Conservation (phyloP, 345 rosid genomes). For the Clausena lansium region DNA sequence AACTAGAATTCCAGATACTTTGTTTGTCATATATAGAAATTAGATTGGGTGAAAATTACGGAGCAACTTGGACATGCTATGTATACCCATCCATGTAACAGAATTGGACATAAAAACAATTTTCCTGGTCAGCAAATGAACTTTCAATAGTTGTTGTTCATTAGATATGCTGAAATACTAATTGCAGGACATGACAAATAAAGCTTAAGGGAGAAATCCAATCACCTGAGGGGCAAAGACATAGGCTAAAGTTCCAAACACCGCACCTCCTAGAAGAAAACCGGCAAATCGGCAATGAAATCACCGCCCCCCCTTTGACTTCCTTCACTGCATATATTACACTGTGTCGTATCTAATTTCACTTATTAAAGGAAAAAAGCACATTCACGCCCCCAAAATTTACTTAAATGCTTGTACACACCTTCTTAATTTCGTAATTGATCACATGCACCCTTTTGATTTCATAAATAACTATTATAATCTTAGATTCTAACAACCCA, state of each 20-base stretch:
- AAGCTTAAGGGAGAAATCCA: constrained; percentile 6
- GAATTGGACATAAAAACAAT: not conserved
- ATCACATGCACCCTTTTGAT: no score
- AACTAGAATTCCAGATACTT: not conserved
- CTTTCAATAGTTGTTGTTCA: not conserved
- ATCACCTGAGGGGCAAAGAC: constrained; percentile 86
- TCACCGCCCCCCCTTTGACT: constrained; percentile 57
- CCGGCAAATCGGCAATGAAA: constrained; percentile 87
- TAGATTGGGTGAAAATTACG: not conserved
- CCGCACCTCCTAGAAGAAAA: constrained; percentile 84
- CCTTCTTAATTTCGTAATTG: no score
- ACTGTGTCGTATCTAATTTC: no score
- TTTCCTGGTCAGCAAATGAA: not conserved
- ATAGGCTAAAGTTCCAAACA: constrained; percentile 77
- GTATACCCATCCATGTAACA: not conserved
- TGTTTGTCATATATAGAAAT: not conserved
- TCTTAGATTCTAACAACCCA: no score
- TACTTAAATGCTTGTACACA: no score
- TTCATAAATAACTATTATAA: no score
- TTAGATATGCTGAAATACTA: not conserved
- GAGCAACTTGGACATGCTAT: not conserved
- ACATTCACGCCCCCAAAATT: no score
- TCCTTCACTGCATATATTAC: constrained; percentile 43
- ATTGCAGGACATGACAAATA: constrained; percentile 1
- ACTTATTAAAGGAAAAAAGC: no score